A percentile compares a stretch with the other conserved stretches of the same genome.
Conservation (phyloP, 768 basidiomycete species). For the Chalciporus pseudorubinellus region DNA sequence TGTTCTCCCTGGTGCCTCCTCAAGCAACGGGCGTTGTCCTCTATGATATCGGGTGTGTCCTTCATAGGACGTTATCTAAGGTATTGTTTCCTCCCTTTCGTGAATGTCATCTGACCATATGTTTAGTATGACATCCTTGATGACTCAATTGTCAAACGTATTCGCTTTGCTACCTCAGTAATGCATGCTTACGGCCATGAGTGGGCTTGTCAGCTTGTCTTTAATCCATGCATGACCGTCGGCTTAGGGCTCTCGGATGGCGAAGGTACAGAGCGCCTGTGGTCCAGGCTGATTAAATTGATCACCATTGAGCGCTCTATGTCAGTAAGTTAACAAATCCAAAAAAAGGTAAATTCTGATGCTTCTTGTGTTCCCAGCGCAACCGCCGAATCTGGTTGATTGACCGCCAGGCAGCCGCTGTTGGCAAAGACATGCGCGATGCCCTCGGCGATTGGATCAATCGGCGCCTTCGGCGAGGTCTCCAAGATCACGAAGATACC, state of each 20-base stretch:
- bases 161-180: constrained; percentile 33
- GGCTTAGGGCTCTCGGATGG: constrained; percentile 8
- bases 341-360: neutral
- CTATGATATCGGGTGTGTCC: neutral
- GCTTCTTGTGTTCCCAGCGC: neutral
- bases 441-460: constrained; percentile 35
- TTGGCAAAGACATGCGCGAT: constrained; percentile 24
- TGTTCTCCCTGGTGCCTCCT: neutral
- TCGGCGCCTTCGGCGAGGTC: constrained; percentile 16
- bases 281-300: constrained; percentile 8
- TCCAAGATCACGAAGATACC: constrained; percentile 6
- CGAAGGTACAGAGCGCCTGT: constrained; percentile 3
- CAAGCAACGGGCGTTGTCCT: neutral
- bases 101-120: neutral
- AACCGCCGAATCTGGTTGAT: constrained; percentile 31
- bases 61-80: neutral
- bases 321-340: constrained; percentile 23
- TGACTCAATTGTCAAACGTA: constrained; percentile 7
- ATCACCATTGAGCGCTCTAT: constrained; percentile 33
- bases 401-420: constrained; percentile 29
- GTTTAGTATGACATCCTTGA: neutral
- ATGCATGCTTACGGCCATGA: constrained; percentile 42
- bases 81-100: neutral
- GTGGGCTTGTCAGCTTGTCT: constrained; percentile 26
- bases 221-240: neutral